phyloP scores from a whole-genome alignment of 169 alveolate genomes.

The Cryptosporidium viatorum region DNA sequence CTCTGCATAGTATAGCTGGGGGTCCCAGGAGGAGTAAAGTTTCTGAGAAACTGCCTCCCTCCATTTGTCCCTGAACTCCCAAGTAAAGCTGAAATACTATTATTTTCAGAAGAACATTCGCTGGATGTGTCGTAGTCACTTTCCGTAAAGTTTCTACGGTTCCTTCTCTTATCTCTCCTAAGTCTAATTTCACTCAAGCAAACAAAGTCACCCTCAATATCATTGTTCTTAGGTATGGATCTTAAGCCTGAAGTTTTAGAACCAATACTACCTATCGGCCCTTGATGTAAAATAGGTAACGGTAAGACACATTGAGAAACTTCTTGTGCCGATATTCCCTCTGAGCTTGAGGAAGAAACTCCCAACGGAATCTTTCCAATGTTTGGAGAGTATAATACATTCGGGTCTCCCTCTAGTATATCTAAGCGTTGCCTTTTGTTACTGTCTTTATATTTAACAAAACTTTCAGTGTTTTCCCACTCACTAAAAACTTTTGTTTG shows the following conservation, averaged over 20 bases:
- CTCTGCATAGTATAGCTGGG: conserved; percentile 24
- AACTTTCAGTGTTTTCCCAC: conserved; percentile 32
- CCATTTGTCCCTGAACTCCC: conserved; percentile 15
- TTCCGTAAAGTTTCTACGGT: conserved; percentile 33
- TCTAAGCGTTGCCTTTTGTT: not conserved
- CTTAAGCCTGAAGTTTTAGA: not conserved
- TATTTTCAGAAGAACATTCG: conserved; percentile 71
- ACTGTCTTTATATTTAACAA: not conserved
- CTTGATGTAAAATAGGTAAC: not conserved
- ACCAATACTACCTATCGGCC: not conserved
- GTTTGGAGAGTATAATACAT: conserved; percentile 5
- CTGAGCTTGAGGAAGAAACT: conserved; percentile 10
- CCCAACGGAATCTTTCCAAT: not conserved
- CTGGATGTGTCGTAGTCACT: conserved; percentile 68
- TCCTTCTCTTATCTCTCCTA: conserved; percentile 67
- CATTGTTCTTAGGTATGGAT: not conserved
- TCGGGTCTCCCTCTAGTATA: not conserved
- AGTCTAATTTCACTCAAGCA: conserved; percentile 71
- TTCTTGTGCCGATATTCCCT: not conserved
- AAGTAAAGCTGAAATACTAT: conserved; percentile 44
- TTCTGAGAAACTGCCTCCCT: conserved; percentile 27
- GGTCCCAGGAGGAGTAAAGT: conserved; percentile 66
- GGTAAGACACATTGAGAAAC: not conserved
- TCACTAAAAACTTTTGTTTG: not conserved
- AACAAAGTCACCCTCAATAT: conserved; percentile 56